Conservation (phyloP, 345 rosid genomes). For the Eutrema japonicum region DNA sequence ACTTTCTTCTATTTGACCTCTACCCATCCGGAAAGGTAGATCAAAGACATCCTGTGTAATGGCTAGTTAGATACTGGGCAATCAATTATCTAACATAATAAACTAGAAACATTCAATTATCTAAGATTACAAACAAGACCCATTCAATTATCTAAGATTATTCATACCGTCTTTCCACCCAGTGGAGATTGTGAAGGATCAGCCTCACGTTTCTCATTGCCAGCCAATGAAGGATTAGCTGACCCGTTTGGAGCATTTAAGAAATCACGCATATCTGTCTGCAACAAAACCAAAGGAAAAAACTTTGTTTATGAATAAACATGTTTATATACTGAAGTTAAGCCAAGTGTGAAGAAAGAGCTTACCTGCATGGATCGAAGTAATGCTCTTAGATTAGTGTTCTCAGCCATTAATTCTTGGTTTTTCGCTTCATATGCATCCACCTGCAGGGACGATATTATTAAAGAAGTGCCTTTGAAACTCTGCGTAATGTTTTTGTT, state of each 20-base stretch:
- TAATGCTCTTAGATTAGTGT: constrained; percentile 82
- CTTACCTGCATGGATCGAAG: constrained; percentile 94
- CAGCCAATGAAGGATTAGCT: constrained; percentile 72
- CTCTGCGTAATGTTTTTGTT: background rate
- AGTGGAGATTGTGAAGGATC: constrained; percentile 86
- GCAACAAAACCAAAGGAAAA: constrained; percentile 30
- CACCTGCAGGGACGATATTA: constrained; percentile 55
- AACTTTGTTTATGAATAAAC: constrained; percentile 11
- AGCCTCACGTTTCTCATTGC: constrained; percentile 60
- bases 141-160: background rate
- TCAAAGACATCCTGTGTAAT: constrained; percentile 83
- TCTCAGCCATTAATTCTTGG: constrained; percentile 92
- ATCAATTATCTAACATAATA: background rate
- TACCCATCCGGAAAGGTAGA: constrained; percentile 89
- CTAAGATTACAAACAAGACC: background rate
- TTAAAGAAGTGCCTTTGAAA: constrained; percentile 9
- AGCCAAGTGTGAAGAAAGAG: background rate
- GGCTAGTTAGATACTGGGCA: constrained; percentile 1
- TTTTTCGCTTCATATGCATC: constrained; percentile 96
- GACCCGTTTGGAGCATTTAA: constrained; percentile 84
- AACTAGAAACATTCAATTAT: background rate
- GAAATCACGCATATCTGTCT: constrained; percentile 96
- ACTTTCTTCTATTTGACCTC: constrained; percentile 98
- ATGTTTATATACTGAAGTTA: background rate
- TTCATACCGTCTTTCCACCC: constrained; percentile 88